Conservation (phyloP, 2,329 filamentous ascomycete species). For the Penicillium sp. region DNA sequence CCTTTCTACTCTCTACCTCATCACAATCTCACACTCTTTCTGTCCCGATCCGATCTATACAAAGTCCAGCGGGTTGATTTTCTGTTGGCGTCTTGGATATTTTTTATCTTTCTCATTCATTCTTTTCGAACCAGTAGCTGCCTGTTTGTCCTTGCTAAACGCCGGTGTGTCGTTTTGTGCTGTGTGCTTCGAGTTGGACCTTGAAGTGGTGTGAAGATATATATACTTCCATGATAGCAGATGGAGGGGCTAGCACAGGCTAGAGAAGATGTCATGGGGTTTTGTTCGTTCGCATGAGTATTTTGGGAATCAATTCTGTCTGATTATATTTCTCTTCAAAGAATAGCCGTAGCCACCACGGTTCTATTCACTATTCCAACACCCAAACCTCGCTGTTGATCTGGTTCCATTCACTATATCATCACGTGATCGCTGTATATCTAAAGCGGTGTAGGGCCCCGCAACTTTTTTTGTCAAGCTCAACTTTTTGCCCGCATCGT, state of each 20-base stretch:
- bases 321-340: not conserved
- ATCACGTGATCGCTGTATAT: conserved; percentile 8
- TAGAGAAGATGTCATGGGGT: conserved; percentile 16
- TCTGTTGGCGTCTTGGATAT: conserved; percentile 21
- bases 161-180: conserved; percentile 5
- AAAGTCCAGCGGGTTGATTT: conserved; percentile 28
- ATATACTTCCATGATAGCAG: conserved; percentile 15
- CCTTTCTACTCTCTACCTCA: conserved; percentile 16
- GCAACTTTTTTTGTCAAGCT: conserved; percentile 24
- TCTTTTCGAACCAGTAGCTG: conserved; percentile 20
- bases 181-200: not conserved
- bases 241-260: conserved; percentile 1
- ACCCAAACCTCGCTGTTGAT: not conserved
- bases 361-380: not conserved
- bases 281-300: conserved; percentile 14
- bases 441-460: conserved; percentile 21
- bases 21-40: conserved; percentile 19
- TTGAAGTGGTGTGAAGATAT: conserved; percentile 6
- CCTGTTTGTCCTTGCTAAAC: conserved; percentile 13
- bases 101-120: conserved; percentile 19
- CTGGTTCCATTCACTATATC: not conserved
- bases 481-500: conserved; percentile 17
- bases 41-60: conserved; percentile 18
- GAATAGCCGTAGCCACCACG: not conserved
- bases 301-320: conserved; percentile 18